Evolutionary conservation across 495 filamentous ascomycete genomes (phyloP), one percentile per base, ranked within the genome.

Genomic region (Penicillium psychrofluorescens): DNA sequence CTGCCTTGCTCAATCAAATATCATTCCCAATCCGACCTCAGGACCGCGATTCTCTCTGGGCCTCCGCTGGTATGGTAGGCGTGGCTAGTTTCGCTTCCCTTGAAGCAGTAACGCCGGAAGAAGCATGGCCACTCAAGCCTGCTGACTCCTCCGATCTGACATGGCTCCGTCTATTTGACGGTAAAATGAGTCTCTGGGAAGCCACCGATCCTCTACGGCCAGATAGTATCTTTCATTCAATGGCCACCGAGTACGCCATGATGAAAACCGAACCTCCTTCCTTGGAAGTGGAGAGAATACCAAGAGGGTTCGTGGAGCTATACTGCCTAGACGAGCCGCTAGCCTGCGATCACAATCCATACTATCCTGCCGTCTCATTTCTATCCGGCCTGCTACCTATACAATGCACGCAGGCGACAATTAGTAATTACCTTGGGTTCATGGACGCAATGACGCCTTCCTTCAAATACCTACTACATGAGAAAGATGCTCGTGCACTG

Each of bases 21-120:
- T 50, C 46, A 2, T 31, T 40, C 8, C 55, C 58, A 7, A 63
- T 68, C 11, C 13, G 48, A 9, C 44, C 53, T 6, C 46, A 56
- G 29, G 66, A 71, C 15, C 55, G 54, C 16, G 69, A 72, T 51
- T 44, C 67, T n/a, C 45, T 72, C 14, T 70, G 61, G 63, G 66
- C 52, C n/a, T 61, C 66, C 35, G 66, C 64, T 1, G 60, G 64
- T 8, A 54, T 63, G 41, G 46, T 71, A n/a, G 62, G 58, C 9
- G 45, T 66, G 4, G 37, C 68, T 1, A 50, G 51, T 38, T 54
- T 71, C 35, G 49, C 62, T 22, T 48, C 54, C 9, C 40, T 61
- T 29, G 63, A 71, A 34, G 55, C 53, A n/a, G 39, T 51, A 11
- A 46, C 35, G 1, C 45, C 51, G 1, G 9, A n/a, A 12, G 40